Conservation (phyloP, 2,329 filamentous ascomycete genomes). For the Colletotrichum sansevieriae region DNA sequence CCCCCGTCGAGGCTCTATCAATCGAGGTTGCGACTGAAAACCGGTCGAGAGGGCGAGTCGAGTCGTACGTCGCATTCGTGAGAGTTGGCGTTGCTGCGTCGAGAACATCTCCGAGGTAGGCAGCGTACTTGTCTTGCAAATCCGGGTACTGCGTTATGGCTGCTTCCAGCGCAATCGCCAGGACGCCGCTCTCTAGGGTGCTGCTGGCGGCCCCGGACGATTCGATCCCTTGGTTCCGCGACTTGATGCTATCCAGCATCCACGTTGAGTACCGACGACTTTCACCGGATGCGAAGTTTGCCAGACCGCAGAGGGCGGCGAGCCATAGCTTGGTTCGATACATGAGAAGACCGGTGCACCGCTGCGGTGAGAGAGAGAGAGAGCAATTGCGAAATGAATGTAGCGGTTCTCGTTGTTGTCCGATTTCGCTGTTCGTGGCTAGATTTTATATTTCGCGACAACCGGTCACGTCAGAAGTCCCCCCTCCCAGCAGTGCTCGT, state of each 20-base stretch:
- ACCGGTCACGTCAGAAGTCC: no score
- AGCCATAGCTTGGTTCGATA: not conserved
- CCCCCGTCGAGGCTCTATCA: constrained; percentile 18
- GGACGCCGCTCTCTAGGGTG: constrained; percentile 45
- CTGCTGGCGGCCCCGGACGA: constrained; percentile 43
- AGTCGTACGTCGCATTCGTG: constrained; percentile 37
- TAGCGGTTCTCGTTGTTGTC: no score
- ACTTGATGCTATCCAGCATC: constrained; percentile 46
- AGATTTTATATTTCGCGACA: no score
- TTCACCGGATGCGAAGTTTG: constrained; percentile 9
- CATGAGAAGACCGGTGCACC: not conserved
- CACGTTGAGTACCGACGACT: constrained; percentile 39
- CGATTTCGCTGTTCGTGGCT: not conserved
- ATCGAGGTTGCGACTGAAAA: constrained; percentile 44
- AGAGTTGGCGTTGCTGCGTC: constrained; percentile 35
- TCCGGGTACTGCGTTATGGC: constrained; percentile 41
- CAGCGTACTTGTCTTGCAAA: constrained; percentile 14
- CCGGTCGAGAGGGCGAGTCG: constrained; percentile 44
- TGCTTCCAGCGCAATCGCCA: constrained; percentile 43
- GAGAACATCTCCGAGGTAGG: constrained; percentile 41
- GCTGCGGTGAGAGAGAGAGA: not conserved
- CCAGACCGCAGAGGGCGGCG: constrained; percentile 16
- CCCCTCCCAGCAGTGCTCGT: no score
- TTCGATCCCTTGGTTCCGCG: constrained; percentile 44
- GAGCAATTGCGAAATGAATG: not conserved